phyloP scores from a whole-genome alignment of 345 rosid genomes.

The Zanthoxylum bungeanum region DNA sequence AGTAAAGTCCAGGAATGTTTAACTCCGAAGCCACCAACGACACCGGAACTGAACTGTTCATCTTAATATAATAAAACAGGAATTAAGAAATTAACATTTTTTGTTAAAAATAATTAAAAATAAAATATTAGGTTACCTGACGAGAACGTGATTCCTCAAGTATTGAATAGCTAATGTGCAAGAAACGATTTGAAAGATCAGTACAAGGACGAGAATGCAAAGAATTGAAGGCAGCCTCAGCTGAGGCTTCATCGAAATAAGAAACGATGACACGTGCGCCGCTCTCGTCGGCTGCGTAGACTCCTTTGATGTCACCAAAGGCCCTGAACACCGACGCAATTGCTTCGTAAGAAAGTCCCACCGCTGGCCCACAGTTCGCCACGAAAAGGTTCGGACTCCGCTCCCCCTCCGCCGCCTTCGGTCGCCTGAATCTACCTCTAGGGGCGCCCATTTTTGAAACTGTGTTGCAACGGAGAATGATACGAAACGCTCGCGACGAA shows the following conservation, averaged over 20 bases:
- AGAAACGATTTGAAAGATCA: constrained; percentile 55
- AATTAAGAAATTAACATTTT: neutral
- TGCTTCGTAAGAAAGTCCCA: constrained; percentile 58
- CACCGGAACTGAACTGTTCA: constrained; percentile 46
- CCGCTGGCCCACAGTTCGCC: constrained; percentile 93
- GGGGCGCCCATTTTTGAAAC: constrained; percentile 35
- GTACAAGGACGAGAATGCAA: constrained; percentile 56
- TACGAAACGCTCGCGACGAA: neutral
- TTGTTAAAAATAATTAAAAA: too few relatives aligned
- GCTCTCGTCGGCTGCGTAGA: constrained; percentile 79
- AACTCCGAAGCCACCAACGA: constrained; percentile 56
- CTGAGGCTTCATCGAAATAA: constrained; percentile 40
- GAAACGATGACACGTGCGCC: constrained; percentile 84
- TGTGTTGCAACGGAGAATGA: neutral
- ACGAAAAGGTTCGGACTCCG: constrained; percentile 62
- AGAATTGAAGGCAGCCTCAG: constrained; percentile 57
- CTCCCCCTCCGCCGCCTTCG: constrained; percentile 34
- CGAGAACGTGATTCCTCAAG: constrained; percentile 46
- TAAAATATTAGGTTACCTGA: constrained; percentile 30
- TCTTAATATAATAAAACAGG: constrained; percentile 23
- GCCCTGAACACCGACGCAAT: constrained; percentile 53
- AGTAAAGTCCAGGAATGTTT: constrained; percentile 74
- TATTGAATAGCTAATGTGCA: constrained; percentile 75
- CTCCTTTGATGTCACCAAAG: constrained; percentile 69
- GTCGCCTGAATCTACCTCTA: constrained; percentile 46